phyloP scores from a whole-genome alignment of 345 rosid genomes.

The Citrus reticulata region DNA sequence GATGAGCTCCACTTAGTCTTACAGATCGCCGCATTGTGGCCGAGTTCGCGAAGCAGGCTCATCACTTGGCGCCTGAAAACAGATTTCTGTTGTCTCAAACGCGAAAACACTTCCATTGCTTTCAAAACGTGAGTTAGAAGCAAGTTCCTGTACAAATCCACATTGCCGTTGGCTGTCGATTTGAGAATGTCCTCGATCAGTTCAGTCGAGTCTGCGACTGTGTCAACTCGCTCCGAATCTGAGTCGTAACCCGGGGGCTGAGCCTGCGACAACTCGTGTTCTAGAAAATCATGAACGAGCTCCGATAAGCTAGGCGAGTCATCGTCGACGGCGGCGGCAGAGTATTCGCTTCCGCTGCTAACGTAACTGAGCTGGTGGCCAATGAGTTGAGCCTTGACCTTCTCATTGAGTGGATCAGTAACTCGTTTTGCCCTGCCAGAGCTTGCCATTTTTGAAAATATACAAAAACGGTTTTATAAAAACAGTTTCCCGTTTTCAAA shows the following conservation, averaged over 20 bases:
- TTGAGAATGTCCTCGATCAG: slow-evolving; percentile 26
- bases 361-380: slow-evolving; percentile 32
- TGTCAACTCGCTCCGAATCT: slow-evolving; percentile 39
- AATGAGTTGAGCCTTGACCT: slow-evolving; percentile 63
- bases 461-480: neutral
- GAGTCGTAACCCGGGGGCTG: slow-evolving; percentile 29
- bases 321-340: slow-evolving; percentile 38
- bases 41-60: slow-evolving; percentile 53
- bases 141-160: slow-evolving; percentile 44
- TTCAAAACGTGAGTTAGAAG: slow-evolving; percentile 37
- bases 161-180: neutral
- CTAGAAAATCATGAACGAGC: slow-evolving; percentile 74
- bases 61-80: slow-evolving; percentile 55
- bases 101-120: slow-evolving; percentile 44
- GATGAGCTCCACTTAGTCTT: slow-evolving; percentile 77
- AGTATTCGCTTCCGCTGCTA: slow-evolving; percentile 86
- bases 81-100: slow-evolving; percentile 26
- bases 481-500: neutral
- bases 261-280: slow-evolving; percentile 26
- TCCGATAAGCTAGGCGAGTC: slow-evolving; percentile 73
- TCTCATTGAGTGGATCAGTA: slow-evolving; percentile 55
- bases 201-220: slow-evolving; percentile 29
- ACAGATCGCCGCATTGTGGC: slow-evolving; percentile 89
- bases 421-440: slow-evolving; percentile 46
- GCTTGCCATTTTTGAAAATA: slow-evolving; percentile 21